Evolutionary conservation across 805 yeast genomes (phyloP), one percentile per base, ranked within the genome.

Genomic region (Candida michaelii): DNA sequence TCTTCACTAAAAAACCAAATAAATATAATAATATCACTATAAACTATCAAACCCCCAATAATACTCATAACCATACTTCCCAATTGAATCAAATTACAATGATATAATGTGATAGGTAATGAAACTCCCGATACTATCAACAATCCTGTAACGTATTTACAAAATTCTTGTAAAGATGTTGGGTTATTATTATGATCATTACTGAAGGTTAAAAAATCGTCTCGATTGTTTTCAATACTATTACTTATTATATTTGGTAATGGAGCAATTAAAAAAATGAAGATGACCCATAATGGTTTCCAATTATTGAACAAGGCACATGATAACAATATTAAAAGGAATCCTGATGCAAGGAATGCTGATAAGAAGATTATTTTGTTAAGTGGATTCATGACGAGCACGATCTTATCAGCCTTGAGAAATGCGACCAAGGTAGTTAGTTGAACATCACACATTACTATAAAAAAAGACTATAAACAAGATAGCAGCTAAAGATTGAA

Each of bases 1-100:
- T 57, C 62, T 40, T 68, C 73, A 44, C 70, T 65, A 58, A 71
- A 71, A 47, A 71, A 70, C 76, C 75, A 70, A 27, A 69, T 66
- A 50, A 71, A 71, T 32, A 68, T 63, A 29, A 69, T 62, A 30
- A 71, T 71, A 46, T 68, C 75, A 17, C 60, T 58, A 51, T 71
- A 71, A n/a, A 71, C 75, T 15, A 69, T 66, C 39, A 69, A 54
- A 23, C 76, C 76, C 12, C 76, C 76, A 29, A 58, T 45, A 12
- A 66, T 64, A 59, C 75, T 69, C 75, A 71, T 70, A 30, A 66
- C 44, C 64, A 59, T 57, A 5, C 73, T 58, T 6, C 74, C 74
- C 43, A 65, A 47, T 38, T 62, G 60, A 30, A 70, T 67, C 40
- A 69, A 43, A 21, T 52, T 36, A 27, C 66, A 58, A 51, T 69